phyloP scores from a whole-genome alignment of 257 asterid species.

The Solanum ossicruentum region DNA sequence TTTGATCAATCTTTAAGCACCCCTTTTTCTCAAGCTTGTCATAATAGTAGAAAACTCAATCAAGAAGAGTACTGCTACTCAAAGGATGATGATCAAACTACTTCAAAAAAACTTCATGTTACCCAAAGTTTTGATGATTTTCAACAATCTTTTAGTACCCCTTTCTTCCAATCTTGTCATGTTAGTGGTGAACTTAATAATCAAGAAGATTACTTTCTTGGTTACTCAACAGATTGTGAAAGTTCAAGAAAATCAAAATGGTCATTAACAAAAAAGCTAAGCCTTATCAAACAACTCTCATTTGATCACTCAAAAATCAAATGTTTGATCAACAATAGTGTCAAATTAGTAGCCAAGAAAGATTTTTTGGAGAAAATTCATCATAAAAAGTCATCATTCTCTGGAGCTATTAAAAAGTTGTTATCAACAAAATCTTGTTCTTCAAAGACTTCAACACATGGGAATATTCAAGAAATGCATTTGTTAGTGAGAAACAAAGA shows the following conservation, averaged over 20 bases:
- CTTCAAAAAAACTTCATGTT: not conserved
- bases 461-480: slow-evolving; percentile 14
- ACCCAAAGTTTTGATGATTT: not conserved
- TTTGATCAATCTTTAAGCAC: slow-evolving; percentile 29
- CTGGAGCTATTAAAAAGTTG: slow-evolving; percentile 51
- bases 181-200: slow-evolving; percentile 45
- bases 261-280: slow-evolving; percentile 35
- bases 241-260: not conserved
- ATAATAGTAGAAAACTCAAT: slow-evolving; percentile 48
- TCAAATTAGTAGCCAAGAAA: not conserved
- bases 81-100: not conserved
- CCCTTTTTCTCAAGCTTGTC: slow-evolving; percentile 47
- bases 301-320: slow-evolving; percentile 33
- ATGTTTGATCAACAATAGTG: slow-evolving; percentile 30
- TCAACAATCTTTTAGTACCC: slow-evolving; percentile 34
- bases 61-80: slow-evolving; percentile 18
- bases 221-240: not conserved
- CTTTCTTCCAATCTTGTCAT: slow-evolving; percentile 49
- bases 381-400: slow-evolving; percentile 62
- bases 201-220: slow-evolving; percentile 26
- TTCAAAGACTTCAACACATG: slow-evolving; percentile 7
- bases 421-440: slow-evolving; percentile 29
- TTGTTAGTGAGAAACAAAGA: slow-evolving; percentile 28
- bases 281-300: slow-evolving; percentile 28
- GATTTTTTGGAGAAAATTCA: slow-evolving; percentile 41